These are phyloP conservation scores for Achaetomiella virescens DNA, from an alignment of 495 filamentous ascomycete genomes.

Conservation along the genomic window DNA sequence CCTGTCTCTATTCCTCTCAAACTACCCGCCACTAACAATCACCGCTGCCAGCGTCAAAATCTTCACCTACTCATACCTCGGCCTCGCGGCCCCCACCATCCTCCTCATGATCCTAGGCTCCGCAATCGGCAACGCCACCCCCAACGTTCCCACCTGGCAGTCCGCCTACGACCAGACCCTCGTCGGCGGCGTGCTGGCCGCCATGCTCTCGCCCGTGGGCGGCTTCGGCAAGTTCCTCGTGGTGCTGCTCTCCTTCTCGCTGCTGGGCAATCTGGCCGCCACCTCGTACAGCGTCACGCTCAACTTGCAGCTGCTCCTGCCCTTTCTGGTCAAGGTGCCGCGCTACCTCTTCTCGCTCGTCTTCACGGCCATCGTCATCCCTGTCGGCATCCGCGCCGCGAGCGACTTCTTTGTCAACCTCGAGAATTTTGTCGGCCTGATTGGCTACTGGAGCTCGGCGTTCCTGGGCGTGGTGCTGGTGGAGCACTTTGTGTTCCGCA, in stretches of 20 bases:
- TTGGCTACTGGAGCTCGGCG: conserved; percentile 52
- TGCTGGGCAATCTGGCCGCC: conserved; percentile 47
- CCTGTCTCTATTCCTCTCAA: neutral
- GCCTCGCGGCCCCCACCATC: conserved; percentile 42
- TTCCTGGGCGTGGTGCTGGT: conserved; percentile 45
- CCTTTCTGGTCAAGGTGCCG: conserved; percentile 42
- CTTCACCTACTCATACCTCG: conserved; percentile 41
- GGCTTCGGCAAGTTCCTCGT: conserved; percentile 53
- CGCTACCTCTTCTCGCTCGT: conserved; percentile 47
- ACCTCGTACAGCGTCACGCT: conserved; percentile 48
- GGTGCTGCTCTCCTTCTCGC: conserved; percentile 46
- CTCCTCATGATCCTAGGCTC: conserved; percentile 50
- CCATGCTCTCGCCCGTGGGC: conserved; percentile 46
- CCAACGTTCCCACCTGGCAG: conserved; percentile 38
- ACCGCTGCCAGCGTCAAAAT: conserved; percentile 29
- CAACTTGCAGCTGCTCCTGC: conserved; percentile 50
- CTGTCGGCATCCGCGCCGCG: conserved; percentile 46
- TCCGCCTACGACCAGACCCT: conserved; percentile 40
- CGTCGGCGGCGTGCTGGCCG: conserved; percentile 49
- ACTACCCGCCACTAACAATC: too few species aligned
- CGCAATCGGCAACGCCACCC: conserved; percentile 44
- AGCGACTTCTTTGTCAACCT: conserved; percentile 45
- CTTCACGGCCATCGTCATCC: conserved; percentile 46
- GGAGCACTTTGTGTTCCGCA: conserved; percentile 45
- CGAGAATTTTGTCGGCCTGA: conserved; percentile 49